Base-by-base conservation (phyloP, 2,329 filamentous ascomycete genomes). In the Rugonectria rugulosa region DNA sequence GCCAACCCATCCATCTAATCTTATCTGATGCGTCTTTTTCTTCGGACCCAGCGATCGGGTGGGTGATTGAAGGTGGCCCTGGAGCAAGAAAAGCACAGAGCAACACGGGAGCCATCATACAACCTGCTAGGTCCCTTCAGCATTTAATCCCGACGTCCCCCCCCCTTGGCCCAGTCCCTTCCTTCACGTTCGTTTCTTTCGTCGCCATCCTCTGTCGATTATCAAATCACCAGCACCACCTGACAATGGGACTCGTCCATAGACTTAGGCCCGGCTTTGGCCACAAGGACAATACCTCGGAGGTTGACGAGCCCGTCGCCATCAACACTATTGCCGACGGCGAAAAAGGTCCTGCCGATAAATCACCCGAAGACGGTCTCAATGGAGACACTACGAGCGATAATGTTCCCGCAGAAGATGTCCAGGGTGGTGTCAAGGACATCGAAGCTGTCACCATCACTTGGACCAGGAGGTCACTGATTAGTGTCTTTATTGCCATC, bases 401-500 rank as follows among this genome's bases (percentile, higher is more conserved):
- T n/a, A 23, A 20, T 32, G 17, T 37, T 2, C 59, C 61, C 2
- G 29, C 44, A 3, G 26, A 64, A 36, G 50, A 60, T 41, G 47
- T 62, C 15, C 65, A 64, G 2, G 48, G 57, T 1, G 75, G 75
- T 62, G 71, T 76, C n/a, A 64, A 68, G 54, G 59, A 65, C 19
- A 71, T 74, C 29, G 70, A 75, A 60, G 74, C 73, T 6, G 63
- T 73, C 41, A 75, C 74, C 6, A 60, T 65, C 2, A 68, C 74
- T 23, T 76, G 74, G 74, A 67, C 64, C 11, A 66, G 57, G 51
- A 71, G 70, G 52, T 69, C 69, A 5, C 59, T 75, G 43, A 71
- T 70, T 59, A 36, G 63, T 29, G 62, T 68, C 14, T 70, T 78
- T 56, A 70, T 77, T 50, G 60, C 74, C 19, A 60, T 84, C 51